These are phyloP conservation scores for Fusarium napiforme DNA, from an alignment of 2,329 filamentous ascomycete species.

Conservation along the genomic window DNA sequence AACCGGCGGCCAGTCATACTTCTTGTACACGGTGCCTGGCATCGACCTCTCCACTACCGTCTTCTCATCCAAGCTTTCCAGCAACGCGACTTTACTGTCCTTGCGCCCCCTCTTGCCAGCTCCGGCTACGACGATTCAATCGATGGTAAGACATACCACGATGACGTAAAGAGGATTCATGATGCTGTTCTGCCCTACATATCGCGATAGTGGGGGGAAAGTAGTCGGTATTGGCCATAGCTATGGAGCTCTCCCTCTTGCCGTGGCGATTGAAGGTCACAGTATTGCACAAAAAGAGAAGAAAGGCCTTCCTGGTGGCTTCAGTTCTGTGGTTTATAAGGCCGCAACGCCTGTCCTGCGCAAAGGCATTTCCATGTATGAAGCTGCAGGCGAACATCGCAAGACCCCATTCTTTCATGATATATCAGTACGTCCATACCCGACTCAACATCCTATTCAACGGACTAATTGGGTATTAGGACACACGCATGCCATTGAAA, in stretches of 20 bases:
- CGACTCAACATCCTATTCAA: too few species aligned
- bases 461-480: neutral
- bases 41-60: constrained; percentile 28
- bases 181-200: neutral
- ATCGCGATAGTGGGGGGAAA: constrained; percentile 4
- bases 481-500: constrained; percentile 12
- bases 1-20: constrained; percentile 23
- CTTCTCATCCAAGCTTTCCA: constrained; percentile 15
- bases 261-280: neutral
- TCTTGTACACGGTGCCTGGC: constrained; percentile 33
- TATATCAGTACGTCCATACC: neutral
- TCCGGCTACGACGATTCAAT: constrained; percentile 29
- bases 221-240: constrained; percentile 24
- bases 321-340: constrained; percentile 13
- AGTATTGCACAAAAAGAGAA: constrained; percentile 5
- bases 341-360: constrained; percentile 13
- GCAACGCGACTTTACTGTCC: constrained; percentile 3
- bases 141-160: constrained; percentile 13
- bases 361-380: constrained; percentile 25
- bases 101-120: constrained; percentile 15
- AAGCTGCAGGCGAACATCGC: constrained; percentile 1
- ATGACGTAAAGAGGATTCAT: constrained; percentile 21
- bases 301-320: constrained; percentile 6
- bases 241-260: constrained; percentile 28
- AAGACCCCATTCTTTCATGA: constrained; percentile 14